Base-by-base conservation (phyloP, 306 rosid genomes). In the Quercus alba region DNA sequence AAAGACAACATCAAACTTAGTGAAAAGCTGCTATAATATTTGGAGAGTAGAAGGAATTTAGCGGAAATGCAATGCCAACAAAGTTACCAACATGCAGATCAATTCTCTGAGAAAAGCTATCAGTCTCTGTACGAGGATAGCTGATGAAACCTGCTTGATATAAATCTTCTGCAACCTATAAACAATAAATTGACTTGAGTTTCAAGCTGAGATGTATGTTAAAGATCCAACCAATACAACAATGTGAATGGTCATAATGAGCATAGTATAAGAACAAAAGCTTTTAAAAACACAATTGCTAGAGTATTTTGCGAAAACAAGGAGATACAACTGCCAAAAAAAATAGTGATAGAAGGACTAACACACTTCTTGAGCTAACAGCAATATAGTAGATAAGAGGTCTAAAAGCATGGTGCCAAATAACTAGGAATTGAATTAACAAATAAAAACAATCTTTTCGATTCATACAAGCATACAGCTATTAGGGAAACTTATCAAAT, bases 121-220 rank as follows among this genome's bases (percentile, higher is more conserved):
- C 97, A 75, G 99, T 94, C 87, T 94, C 99, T 26, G 99, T 94
- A 68, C 99, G 97, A 81, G 99, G 99, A 80, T 94, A 94, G 87
- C 97, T 94, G 85, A 94, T 94, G 82, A 91, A 94, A 84, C 99
- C 99, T 74, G 97, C 88, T 85, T 94, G 99, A 81, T 94, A 94
- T 61, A 94, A 93, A 51, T 94, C 97, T 85, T 94, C 99, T 72
- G 99, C 99, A 66, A 93, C 99, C 99, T 94, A 62, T 66, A 80
- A 78, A 84, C 57, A 81, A 74, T 57, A 78, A 72, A 84, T 73
- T 63, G 66, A 78, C 68, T 61, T 68, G 31, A 80, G 78, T 38
- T 82, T 73, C 75, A 74, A 67, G 64, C 26, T 78, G 55, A 81
- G 58, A 85, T 18, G 57, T 64, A 82, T 59, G 58, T 55, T 35